These are phyloP conservation scores for Symbiotaphrina buchneri DNA, from an alignment of 495 filamentous ascomycete genomes.

Conservation along the genomic window DNA sequence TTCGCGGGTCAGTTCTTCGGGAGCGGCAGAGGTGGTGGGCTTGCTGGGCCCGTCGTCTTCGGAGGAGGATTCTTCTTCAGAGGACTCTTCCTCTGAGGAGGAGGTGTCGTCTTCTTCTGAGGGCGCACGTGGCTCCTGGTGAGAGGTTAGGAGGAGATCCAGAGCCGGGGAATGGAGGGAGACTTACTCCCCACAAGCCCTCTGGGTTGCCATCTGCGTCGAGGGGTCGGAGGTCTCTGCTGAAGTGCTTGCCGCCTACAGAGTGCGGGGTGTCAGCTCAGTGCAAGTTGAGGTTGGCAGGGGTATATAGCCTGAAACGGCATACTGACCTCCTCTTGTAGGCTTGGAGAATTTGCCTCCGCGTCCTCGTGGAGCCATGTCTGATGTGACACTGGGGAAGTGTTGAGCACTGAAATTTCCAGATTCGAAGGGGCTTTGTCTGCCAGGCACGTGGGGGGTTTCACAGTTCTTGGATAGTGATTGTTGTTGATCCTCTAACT, in stretches of 20 bases:
- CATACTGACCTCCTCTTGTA: slow-evolving; percentile 56
- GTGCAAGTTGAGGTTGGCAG: slow-evolving; percentile 2
- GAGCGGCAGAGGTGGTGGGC: slow-evolving; percentile 7
- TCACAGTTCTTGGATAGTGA: no score
- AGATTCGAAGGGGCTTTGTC: no score
- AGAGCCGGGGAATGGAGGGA: not conserved
- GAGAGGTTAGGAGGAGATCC: not conserved
- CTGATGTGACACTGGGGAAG: no score
- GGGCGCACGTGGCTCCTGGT: slow-evolving; percentile 23
- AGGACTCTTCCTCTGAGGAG: slow-evolving; percentile 13
- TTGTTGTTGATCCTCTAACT: no score
- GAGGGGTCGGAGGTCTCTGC: slow-evolving; percentile 62
- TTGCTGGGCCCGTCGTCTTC: slow-evolving; percentile 16
- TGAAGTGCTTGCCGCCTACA: slow-evolving; percentile 83
- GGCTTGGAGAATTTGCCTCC: slow-evolving; percentile 90
- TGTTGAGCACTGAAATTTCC: no score
- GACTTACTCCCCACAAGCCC: slow-evolving; percentile 54
- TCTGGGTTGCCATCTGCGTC: slow-evolving; percentile 61
- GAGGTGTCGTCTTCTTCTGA: slow-evolving; percentile 16
- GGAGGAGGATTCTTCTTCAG: slow-evolving; percentile 17
- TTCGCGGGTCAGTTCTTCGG: slow-evolving; percentile 50
- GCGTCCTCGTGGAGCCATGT: slow-evolving; percentile 52
- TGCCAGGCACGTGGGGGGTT: no score
- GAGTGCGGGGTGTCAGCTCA: not conserved
- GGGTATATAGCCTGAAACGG: not conserved